These are phyloP conservation scores for Podospora tetraspora DNA, from an alignment of 495 filamentous ascomycete genomes.

Conservation along the genomic window DNA sequence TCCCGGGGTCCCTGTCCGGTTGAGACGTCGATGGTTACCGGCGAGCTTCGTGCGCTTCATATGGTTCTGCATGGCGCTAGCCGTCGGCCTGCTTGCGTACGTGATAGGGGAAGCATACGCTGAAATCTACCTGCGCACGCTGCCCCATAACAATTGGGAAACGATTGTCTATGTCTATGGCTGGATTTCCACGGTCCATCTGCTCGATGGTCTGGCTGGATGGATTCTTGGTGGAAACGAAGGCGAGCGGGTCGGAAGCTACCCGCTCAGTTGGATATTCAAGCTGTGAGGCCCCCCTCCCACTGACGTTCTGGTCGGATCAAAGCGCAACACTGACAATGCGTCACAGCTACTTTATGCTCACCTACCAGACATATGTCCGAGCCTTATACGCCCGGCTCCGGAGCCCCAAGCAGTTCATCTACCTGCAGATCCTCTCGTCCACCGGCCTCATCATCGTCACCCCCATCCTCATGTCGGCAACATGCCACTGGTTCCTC, in stretches of 20 bases:
- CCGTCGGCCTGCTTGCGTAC: slow-evolving; percentile 54
- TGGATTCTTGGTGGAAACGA: slow-evolving; percentile 58
- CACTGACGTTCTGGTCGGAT: background rate
- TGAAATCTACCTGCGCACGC: slow-evolving; percentile 58
- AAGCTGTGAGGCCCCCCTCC: slow-evolving; percentile 54
- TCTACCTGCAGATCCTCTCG: slow-evolving; percentile 53
- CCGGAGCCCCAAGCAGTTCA: slow-evolving; percentile 54
- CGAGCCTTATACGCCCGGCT: slow-evolving; percentile 61
- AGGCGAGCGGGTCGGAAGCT: slow-evolving; percentile 56
- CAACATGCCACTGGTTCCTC: slow-evolving; percentile 48
- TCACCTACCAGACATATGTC: slow-evolving; percentile 67
- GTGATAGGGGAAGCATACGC: slow-evolving; percentile 62
- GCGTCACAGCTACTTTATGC: slow-evolving; percentile 58
- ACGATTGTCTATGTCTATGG: slow-evolving; percentile 62
- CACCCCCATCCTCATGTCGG: slow-evolving; percentile 55
- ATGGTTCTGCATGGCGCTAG: slow-evolving; percentile 61
- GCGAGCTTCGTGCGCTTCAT: slow-evolving; percentile 59
- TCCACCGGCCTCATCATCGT: slow-evolving; percentile 54
- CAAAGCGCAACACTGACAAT: slow-evolving; percentile 18
- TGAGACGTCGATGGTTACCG: slow-evolving; percentile 48
- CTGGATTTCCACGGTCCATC: slow-evolving; percentile 58
- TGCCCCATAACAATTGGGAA: slow-evolving; percentile 57
- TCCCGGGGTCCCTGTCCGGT: slow-evolving; percentile 28
- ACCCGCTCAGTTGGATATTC: slow-evolving; percentile 59
- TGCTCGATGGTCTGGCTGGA: slow-evolving; percentile 54